Evolutionary conservation across 1,284 basidiomycete genomes (phyloP).

Genomic region (Flammula alnicola): DNA sequence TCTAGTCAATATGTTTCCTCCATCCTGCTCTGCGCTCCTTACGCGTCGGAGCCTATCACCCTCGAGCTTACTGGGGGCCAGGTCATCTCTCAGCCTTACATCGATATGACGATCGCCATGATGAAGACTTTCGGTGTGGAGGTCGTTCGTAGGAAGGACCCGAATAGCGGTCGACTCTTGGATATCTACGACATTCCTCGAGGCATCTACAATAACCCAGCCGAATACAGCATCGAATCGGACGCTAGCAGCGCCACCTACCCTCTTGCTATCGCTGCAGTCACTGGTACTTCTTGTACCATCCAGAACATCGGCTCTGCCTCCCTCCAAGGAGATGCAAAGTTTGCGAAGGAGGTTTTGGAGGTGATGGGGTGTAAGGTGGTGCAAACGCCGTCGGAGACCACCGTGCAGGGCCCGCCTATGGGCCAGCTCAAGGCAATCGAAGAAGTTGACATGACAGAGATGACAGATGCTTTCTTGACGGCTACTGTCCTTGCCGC

Average conservation of each 20-base stretch:
- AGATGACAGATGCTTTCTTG: conserved; percentile 99
- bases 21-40: conserved; percentile 95
- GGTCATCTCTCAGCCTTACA: conserved; percentile 99
- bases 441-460: conserved; percentile 95
- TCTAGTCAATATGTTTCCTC: conserved; percentile 99
- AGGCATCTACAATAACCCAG: conserved; percentile 80
- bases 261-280: conserved; percentile 94
- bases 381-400: conserved; percentile 85
- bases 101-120: conserved; percentile 99
- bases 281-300: conserved; percentile 94
- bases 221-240: conserved; percentile 89
- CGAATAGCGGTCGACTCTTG: conserved; percentile 62
- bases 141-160: conserved; percentile 75
- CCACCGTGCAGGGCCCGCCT: conserved; percentile 92
- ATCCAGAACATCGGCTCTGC: conserved; percentile 90
- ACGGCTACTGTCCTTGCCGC: conserved; percentile 93
- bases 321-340: conserved; percentile 95
- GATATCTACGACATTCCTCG: conserved; percentile 92
- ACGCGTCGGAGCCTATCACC: conserved; percentile 81
- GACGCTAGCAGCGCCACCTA: conserved; percentile 98
- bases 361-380: conserved; percentile 96
- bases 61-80: conserved; percentile 91
- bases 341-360: conserved; percentile 92
- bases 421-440: conserved; percentile 82
- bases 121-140: conserved; percentile 93